These are phyloP conservation scores for Dothiorella sarmentorum DNA, from an alignment of 2,329 filamentous ascomycete species.

Conservation along the genomic window DNA sequence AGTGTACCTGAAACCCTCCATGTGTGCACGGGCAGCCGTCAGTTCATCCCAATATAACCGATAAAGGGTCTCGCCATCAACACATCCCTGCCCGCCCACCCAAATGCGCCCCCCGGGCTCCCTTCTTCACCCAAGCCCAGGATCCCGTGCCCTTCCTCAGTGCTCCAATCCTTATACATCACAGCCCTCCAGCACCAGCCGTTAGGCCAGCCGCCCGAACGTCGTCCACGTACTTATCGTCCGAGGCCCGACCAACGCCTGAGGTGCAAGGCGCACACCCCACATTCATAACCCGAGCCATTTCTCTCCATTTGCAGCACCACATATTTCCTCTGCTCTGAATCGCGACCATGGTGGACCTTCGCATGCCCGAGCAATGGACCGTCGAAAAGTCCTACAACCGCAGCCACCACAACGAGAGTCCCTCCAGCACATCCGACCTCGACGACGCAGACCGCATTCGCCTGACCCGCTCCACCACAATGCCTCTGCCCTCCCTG, in stretches of 20 bases:
- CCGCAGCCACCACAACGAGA: slow-evolving; percentile 28
- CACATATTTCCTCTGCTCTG: too few relatives aligned
- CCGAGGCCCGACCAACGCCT: not conserved
- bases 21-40: slow-evolving; percentile 16
- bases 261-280: not conserved
- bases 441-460: slow-evolving; percentile 33
- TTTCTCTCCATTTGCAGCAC: too few relatives aligned
- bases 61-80: slow-evolving; percentile 16
- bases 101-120: slow-evolving; percentile 1
- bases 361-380: slow-evolving; percentile 28
- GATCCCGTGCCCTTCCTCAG: not conserved
- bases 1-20: slow-evolving; percentile 18
- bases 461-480: slow-evolving; percentile 30
- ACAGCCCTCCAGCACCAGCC: not conserved
- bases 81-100: slow-evolving; percentile 5
- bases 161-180: slow-evolving; percentile 8
- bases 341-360: slow-evolving; percentile 13
- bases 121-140: slow-evolving; percentile 7
- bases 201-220: slow-evolving; percentile 8
- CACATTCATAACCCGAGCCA: not conserved
- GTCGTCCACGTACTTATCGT: slow-evolving; percentile 6
- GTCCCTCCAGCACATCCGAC: slow-evolving; percentile 34
- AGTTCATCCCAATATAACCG: slow-evolving; percentile 20
- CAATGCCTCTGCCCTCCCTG: slow-evolving; percentile 20
- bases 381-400: slow-evolving; percentile 32